Conservation (phyloP, 805 yeast species). For the Hanseniaspora vineae region DNA sequence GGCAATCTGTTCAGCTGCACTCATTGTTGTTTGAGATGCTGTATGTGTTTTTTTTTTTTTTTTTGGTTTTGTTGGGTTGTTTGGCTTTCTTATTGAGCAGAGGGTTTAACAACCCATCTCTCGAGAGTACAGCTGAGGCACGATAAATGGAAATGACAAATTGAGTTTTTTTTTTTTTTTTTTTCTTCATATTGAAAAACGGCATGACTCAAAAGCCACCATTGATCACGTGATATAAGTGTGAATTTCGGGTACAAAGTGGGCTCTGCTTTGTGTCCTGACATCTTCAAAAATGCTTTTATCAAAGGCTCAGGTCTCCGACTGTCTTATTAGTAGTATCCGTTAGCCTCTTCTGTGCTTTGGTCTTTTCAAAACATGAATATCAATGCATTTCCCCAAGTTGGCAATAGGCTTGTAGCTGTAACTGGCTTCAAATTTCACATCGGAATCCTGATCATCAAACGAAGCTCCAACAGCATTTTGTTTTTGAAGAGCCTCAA, state of each 20-base stretch:
- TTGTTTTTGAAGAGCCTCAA: no score
- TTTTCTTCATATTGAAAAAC: no score
- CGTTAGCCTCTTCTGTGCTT: conserved; percentile 3
- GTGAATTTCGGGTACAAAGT: no score
- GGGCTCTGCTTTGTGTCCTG: no score
- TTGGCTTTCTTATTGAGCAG: no score
- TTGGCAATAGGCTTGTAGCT: conserved; percentile 14
- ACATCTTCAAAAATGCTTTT: background rate
- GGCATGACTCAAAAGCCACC: no score
- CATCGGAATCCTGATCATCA: no score
- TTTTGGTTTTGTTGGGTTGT: background rate
- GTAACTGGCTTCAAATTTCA: conserved; percentile 15
- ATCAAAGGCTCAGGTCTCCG: background rate
- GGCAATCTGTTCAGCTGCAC: conserved; percentile 60
- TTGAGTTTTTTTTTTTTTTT: no score
- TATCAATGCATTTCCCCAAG: conserved; percentile 17
- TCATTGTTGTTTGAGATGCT: conserved; percentile 4
- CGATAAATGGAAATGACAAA: no score
- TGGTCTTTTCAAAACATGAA: conserved; percentile 21
- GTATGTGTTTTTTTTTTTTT: background rate
- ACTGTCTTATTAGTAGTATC: background rate
- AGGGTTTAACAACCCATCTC: no score
- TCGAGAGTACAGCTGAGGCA: no score
- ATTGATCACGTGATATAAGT: background rate
- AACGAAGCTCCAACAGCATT: no score